Evolutionary conservation across 202 grass and related monocot species (phyloP).

Genomic region (Carex sylvatica): DNA sequence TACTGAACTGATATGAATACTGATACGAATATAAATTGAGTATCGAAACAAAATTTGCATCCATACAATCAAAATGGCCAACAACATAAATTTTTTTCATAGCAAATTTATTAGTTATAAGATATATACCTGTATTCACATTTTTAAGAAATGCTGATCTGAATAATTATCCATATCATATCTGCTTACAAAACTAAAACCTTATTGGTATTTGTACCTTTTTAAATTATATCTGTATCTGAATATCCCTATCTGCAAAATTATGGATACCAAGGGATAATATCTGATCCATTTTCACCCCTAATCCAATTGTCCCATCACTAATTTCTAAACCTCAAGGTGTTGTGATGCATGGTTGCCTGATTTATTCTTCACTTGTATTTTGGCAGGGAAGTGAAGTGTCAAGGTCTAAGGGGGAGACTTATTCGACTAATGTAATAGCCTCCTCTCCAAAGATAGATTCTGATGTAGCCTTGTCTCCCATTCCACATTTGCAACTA

Average conservation of each 20-base stretch:
- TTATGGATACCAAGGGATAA: not conserved
- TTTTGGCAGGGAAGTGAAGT: conserved; percentile 61
- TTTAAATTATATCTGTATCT: not conserved
- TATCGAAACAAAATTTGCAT: too few relatives aligned
- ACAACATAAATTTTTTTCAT: not conserved
- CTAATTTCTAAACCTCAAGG: not conserved
- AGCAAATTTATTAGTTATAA: not conserved
- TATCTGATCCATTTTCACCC: not conserved
- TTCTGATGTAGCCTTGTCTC: conserved; percentile 36
- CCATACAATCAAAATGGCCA: not conserved
- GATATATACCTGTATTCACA: not conserved
- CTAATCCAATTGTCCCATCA: not conserved
- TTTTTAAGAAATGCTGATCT: not conserved
- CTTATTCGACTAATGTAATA: conserved; percentile 65
- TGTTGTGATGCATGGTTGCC: conserved; percentile 8
- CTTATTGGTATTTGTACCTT: not conserved
- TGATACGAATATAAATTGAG: too few relatives aligned
- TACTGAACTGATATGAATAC: too few relatives aligned
- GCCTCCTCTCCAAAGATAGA: conserved; percentile 53
- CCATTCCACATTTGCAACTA: conserved; percentile 50
- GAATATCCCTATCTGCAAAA: not conserved
- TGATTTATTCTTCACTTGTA: not conserved
- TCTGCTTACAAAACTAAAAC: too few relatives aligned
- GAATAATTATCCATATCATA: not conserved
- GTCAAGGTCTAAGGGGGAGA: conserved; percentile 57